These are phyloP conservation scores for Neocucurbitaria cava DNA, from an alignment of 2,329 filamentous ascomycete genomes.

Conservation along the genomic window DNA sequence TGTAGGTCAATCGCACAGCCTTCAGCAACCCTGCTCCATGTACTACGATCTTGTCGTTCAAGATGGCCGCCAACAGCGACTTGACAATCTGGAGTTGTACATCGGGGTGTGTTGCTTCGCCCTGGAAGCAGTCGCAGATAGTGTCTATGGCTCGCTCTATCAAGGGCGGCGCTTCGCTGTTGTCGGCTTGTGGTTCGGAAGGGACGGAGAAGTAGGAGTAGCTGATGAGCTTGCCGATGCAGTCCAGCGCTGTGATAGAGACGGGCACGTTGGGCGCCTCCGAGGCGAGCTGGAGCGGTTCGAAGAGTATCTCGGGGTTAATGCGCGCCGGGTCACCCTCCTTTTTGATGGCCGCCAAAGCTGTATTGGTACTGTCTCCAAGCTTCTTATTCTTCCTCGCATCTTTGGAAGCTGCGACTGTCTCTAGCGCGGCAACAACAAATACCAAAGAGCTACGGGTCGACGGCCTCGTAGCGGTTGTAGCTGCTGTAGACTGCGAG, in stretches of 20 bases:
- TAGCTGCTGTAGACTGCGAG: constrained; percentile 63
- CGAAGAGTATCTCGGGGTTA: constrained; percentile 90
- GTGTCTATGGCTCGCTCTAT: constrained; percentile 98
- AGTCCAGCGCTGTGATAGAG: constrained; percentile 90
- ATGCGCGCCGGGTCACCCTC: constrained; percentile 79
- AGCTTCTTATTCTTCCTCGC: constrained; percentile 86
- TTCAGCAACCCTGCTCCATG: constrained; percentile 96
- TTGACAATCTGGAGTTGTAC: constrained; percentile 98
- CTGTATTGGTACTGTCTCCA: constrained; percentile 79
- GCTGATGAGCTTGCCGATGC: constrained; percentile 97
- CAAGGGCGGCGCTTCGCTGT: constrained; percentile 66
- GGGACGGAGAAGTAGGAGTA: constrained; percentile 95
- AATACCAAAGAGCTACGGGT: constrained; percentile 95
- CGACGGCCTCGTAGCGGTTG: constrained; percentile 61
- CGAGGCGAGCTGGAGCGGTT: constrained; percentile 87
- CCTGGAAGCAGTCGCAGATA: constrained; percentile 99
- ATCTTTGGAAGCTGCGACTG: constrained; percentile 90
- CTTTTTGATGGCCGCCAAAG: constrained; percentile 82
- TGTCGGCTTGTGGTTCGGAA: constrained; percentile 49
- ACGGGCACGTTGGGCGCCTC: constrained; percentile 84
- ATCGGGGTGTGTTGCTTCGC: constrained; percentile 89
- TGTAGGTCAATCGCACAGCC: constrained; percentile 97
- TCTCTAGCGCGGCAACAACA: constrained; percentile 90
- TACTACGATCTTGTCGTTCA: constrained; percentile 99
- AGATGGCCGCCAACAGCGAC: constrained; percentile 89